Evolutionary conservation across 139 green algal species (phyloP), one percentile per base, ranked within the genome.

Genomic region (Volvox reticuliferus): DNA sequence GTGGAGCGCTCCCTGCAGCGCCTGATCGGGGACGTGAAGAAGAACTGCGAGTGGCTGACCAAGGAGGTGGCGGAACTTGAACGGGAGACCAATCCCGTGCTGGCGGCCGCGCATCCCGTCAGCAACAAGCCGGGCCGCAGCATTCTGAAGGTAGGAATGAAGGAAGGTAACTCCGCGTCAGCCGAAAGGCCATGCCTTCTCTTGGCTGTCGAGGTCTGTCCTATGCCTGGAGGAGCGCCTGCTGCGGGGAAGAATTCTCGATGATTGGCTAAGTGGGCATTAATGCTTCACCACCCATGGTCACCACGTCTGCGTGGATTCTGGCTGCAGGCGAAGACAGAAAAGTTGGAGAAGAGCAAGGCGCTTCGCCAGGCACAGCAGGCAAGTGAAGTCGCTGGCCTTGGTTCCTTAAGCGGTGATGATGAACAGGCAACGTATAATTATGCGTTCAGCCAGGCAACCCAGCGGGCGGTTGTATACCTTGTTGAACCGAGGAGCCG

Each of bases 271-370:
- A 55, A 55, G 44, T 55, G 44, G 44, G 44, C 44, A 14, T 55
- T 55, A 55, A 55, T 55, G 44, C 44, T 55, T 55, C 44, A 55
- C 9, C 44, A 5, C 44, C 44, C 44, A 55, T 55, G 44, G 5
- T 9, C 44, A 55, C 5, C 5, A 55, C 44, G 44, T 9, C 9
- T 55, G 44, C 44, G 44, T 55, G 44, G 44, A 9, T 55, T 55
- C 44, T 55, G 44, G 44, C 63, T 86, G 79, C 79, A 90, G 86
- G 86, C 86, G 22, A 92, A 92, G 75, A 85, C 86, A 18, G 92
- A 94, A 77, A 92, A 88, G 82, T 87, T 94, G 71, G 92, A 94
- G 76, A 94, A 93, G 82, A 86, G 44, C 79, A 91, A 92, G 67
- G 89, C 90, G 82, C 82, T 93, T 55, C 36, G 92, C 36, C 83